These are phyloP conservation scores for Trametes sanguinea DNA, from an alignment of 768 basidiomycete species.

Conservation along the genomic window DNA sequence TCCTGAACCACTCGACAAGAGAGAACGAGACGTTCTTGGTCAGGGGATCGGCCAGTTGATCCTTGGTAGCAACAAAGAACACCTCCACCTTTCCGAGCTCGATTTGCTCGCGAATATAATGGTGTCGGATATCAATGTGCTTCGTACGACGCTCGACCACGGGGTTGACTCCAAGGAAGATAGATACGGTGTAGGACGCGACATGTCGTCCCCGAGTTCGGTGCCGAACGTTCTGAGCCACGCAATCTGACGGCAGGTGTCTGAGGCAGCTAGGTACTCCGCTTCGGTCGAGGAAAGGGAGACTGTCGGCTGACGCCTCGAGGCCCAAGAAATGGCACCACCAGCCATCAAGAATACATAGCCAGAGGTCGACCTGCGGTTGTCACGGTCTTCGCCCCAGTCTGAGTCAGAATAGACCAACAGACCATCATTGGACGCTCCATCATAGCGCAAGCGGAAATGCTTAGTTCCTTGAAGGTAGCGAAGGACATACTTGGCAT, in stretches of 20 bases:
- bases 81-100: constrained; percentile 19
- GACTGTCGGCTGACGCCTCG: constrained; percentile 26
- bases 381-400: constrained; percentile 32
- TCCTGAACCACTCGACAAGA: background rate
- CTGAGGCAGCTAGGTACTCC: constrained; percentile 39
- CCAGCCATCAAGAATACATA: constrained; percentile 38
- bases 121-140: constrained; percentile 33
- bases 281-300: constrained; percentile 39
- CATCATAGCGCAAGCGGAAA: constrained; percentile 9
- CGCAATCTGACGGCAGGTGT: constrained; percentile 29
- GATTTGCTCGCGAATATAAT: constrained; percentile 28
- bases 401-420: constrained; percentile 35
- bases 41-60: constrained; percentile 31
- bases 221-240: constrained; percentile 25
- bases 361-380: constrained; percentile 37
- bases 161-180: constrained; percentile 24
- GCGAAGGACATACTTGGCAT: constrained; percentile 34
- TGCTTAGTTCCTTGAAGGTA: constrained; percentile 38
- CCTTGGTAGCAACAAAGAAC: constrained; percentile 22
- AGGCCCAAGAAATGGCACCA: constrained; percentile 35
- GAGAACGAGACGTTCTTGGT: constrained; percentile 27
- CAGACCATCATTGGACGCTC: constrained; percentile 24
- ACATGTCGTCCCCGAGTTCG: constrained; percentile 12
- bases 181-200: constrained; percentile 12
- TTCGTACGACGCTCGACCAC: constrained; percentile 29